These are phyloP conservation scores for Fusarium incarnatum DNA, from an alignment of 2,329 filamentous ascomycete species.

Conservation along the genomic window DNA sequence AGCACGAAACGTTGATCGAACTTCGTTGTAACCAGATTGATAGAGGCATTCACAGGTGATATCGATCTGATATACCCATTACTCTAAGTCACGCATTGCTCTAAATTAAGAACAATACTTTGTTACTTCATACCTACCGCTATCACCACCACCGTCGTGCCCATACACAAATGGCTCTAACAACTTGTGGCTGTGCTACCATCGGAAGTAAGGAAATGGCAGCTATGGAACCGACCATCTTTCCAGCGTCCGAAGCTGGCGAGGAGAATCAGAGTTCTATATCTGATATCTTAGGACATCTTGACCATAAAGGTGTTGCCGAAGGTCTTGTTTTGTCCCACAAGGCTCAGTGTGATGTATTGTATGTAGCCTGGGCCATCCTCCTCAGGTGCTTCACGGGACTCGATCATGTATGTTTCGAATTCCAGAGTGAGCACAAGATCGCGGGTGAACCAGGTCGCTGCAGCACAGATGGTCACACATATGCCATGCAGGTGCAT, in stretches of 20 bases:
- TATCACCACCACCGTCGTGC: neutral
- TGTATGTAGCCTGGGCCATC: constrained; percentile 32
- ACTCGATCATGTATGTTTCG: constrained; percentile 38
- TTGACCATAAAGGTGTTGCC: neutral
- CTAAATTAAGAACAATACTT: neutral
- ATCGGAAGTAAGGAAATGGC: constrained; percentile 1
- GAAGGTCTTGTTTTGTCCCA: neutral
- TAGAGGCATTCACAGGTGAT: neutral
- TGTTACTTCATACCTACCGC: neutral
- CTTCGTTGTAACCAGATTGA: neutral
- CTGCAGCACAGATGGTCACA: neutral
- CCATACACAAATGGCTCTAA: constrained; percentile 13
- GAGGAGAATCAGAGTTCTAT: constrained; percentile 17
- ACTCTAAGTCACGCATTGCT: neutral
- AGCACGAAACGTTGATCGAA: neutral
- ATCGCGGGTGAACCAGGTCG: neutral
- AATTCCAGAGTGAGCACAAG: constrained; percentile 23
- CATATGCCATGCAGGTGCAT: neutral
- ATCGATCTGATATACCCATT: neutral
- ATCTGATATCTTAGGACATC: neutral
- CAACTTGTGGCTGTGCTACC: constrained; percentile 17
- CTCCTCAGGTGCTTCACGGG: constrained; percentile 41
- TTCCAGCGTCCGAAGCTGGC: constrained; percentile 36
- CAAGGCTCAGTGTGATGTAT: constrained; percentile 2
- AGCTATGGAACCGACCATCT: constrained; percentile 35